Conservation (phyloP, 73 alveolate genomes). For the Blepharisma stoltei region DNA sequence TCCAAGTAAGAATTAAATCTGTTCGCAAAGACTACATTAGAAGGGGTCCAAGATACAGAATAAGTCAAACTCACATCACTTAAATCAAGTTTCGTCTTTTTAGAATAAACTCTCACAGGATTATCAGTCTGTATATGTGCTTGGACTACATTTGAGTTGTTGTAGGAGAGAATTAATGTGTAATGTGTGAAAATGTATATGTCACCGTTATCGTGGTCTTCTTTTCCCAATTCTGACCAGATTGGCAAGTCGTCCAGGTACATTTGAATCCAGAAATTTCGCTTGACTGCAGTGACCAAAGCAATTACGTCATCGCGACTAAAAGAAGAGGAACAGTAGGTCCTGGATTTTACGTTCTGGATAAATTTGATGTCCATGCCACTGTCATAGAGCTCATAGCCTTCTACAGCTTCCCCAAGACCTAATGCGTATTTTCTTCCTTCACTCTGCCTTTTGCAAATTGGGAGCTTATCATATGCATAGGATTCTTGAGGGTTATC, state of each 20-base stretch:
- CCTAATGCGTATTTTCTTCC: not conserved
- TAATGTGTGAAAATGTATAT: constrained; percentile 42
- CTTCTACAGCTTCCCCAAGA: constrained; percentile 30
- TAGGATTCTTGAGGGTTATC: constrained; percentile 34
- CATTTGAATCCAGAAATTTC: constrained; percentile 33
- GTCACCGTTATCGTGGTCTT: not conserved
- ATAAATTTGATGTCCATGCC: constrained; percentile 5
- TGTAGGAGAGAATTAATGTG: constrained; percentile 40
- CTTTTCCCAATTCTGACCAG: constrained; percentile 51
- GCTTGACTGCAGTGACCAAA: not conserved
- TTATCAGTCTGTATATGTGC: not conserved
- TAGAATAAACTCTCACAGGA: constrained; percentile 27
- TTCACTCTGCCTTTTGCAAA: constrained; percentile 9
- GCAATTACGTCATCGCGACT: not conserved
- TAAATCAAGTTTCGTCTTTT: not conserved
- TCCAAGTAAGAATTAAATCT: constrained; percentile 47
- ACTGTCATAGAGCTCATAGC: constrained; percentile 31
- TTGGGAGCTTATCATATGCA: not conserved
- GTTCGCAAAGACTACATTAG: constrained; percentile 34
- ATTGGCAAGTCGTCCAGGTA: constrained; percentile 56
- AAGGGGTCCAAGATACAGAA: constrained; percentile 39
- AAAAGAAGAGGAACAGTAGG: not conserved
- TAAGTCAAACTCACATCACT: constrained; percentile 34
- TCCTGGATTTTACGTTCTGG: not conserved
- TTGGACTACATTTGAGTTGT: constrained; percentile 38